phyloP scores from a whole-genome alignment of 1,139 yeast species.

The Scheffersomyces stambukii region DNA sequence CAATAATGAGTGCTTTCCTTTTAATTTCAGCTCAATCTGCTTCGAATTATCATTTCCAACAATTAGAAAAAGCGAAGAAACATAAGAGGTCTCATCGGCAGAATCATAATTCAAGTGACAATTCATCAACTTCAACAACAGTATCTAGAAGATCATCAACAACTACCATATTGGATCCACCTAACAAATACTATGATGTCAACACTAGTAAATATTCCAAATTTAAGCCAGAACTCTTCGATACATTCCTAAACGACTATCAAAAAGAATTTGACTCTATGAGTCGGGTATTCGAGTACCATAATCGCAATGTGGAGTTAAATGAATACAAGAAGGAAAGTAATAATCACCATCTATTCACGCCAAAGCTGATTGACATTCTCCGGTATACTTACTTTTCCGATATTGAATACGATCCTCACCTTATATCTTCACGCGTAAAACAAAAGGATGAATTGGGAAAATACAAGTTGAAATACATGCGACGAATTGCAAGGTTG shows the following conservation, averaged over 20 bases:
- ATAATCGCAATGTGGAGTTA: conserved; percentile 10
- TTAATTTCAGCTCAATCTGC: conserved; percentile 1
- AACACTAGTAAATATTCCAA: conserved; percentile 11
- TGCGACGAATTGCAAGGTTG: conserved; percentile 6
- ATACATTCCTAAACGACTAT: conserved; percentile 12
- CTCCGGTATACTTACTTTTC: conserved; percentile 21
- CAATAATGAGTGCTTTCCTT: conserved; percentile 4
- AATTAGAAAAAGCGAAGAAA: not conserved
- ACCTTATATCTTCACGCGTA: conserved; percentile 4
- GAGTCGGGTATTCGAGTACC: conserved; percentile 8
- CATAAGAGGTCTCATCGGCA: not conserved
- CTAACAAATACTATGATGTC: conserved; percentile 15
- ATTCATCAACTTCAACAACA: conserved; percentile 1
- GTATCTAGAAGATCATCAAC: not conserved
- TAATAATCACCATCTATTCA: conserved; percentile 13
- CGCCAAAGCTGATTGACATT: conserved; percentile 13
- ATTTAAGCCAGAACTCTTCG: conserved; percentile 11
- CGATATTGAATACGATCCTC: conserved; percentile 11
- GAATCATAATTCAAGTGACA: not conserved
- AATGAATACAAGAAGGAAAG: too few relatives aligned
- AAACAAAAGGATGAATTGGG: conserved; percentile 2
- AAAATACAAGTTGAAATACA: conserved; percentile 9
- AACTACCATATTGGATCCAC: not conserved
- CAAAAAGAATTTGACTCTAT: conserved; percentile 9
- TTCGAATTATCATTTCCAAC: not conserved